These are phyloP conservation scores for Venturia carpophila DNA, from an alignment of 2,329 filamentous ascomycete species.

Conservation along the genomic window DNA sequence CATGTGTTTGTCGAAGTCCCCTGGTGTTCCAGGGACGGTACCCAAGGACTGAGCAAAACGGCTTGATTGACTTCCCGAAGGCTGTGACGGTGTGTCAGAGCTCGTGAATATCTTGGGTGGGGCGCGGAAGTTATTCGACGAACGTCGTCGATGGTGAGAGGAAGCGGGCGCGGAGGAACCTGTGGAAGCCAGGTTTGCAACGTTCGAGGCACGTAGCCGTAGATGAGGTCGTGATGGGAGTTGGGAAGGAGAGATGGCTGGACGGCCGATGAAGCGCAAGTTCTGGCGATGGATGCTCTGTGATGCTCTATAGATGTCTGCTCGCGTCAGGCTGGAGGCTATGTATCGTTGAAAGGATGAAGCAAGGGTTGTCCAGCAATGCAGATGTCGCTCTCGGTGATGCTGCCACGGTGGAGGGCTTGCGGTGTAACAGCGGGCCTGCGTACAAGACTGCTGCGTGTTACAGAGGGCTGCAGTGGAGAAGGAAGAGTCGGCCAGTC, in stretches of 20 bases:
- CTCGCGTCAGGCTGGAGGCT: not conserved
- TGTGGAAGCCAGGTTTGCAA: conserved; percentile 15
- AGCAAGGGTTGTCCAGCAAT: conserved; percentile 8
- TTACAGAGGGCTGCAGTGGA: not conserved
- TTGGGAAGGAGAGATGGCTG: conserved; percentile 1
- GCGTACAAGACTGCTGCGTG: not conserved
- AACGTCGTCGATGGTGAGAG: conserved; percentile 18
- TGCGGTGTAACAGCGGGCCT: not conserved
- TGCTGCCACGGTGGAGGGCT: conserved; percentile 3
- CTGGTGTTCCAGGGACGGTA: conserved; percentile 16
- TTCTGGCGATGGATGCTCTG: not conserved
- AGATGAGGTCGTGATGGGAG: not conserved
- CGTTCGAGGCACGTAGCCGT: not conserved
- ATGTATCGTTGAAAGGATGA: not conserved
- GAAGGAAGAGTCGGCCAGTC: not conserved
- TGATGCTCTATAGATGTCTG: not conserved
- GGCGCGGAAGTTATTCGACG: conserved; percentile 9
- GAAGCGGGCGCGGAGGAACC: conserved; percentile 12
- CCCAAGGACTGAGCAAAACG: conserved; percentile 1
- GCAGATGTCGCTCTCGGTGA: not conserved
- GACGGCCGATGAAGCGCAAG: not conserved
- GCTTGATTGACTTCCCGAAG: conserved; percentile 1
- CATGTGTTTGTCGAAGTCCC: conserved; percentile 45
- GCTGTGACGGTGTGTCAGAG: not conserved
- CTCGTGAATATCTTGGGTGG: not conserved